Evolutionary conservation across 2,329 filamentous ascomycete species (phyloP).

Genomic region (Pezicula carpinea): DNA sequence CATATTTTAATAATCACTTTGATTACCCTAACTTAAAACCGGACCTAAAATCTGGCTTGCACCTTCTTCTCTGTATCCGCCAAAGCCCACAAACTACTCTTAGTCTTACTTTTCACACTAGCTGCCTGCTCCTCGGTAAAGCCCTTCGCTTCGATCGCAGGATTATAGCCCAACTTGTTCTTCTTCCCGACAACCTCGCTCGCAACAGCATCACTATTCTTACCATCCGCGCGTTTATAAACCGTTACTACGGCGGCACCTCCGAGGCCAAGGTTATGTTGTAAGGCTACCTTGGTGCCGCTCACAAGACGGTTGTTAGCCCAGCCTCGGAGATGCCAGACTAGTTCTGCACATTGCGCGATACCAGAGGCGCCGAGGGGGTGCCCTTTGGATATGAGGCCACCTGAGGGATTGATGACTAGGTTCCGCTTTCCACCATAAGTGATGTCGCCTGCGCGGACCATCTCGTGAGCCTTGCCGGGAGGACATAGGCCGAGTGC

Average conservation of each 20-base stretch:
- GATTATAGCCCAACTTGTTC: constrained; percentile 82
- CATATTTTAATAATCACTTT: no score
- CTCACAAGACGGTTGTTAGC: constrained; percentile 79
- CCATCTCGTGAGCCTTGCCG: constrained; percentile 89
- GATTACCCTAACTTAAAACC: no score
- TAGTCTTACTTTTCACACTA: constrained; percentile 64
- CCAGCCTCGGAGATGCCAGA: constrained; percentile 95
- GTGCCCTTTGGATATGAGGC: constrained; percentile 93
- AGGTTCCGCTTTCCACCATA: constrained; percentile 69
- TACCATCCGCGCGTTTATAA: constrained; percentile 78
- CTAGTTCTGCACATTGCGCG: constrained; percentile 89
- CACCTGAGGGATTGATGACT: constrained; percentile 89
- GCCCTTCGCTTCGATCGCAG: constrained; percentile 81
- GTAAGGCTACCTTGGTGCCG: constrained; percentile 68
- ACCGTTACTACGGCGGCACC: constrained; percentile 89
- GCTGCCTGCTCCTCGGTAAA: constrained; percentile 75
- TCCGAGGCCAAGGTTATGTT: constrained; percentile 90
- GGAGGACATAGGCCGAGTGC: constrained; percentile 72
- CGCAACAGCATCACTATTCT: constrained; percentile 57
- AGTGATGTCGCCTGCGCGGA: constrained; percentile 82
- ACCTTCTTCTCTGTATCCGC: constrained; percentile 72
- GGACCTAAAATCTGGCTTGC: constrained; percentile 59
- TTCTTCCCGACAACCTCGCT: constrained; percentile 59
- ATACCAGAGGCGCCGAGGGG: constrained; percentile 92
- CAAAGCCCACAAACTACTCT: constrained; percentile 68